phyloP scores from a whole-genome alignment of 257 asterid species.

The Thymus quinquecostatus region DNA sequence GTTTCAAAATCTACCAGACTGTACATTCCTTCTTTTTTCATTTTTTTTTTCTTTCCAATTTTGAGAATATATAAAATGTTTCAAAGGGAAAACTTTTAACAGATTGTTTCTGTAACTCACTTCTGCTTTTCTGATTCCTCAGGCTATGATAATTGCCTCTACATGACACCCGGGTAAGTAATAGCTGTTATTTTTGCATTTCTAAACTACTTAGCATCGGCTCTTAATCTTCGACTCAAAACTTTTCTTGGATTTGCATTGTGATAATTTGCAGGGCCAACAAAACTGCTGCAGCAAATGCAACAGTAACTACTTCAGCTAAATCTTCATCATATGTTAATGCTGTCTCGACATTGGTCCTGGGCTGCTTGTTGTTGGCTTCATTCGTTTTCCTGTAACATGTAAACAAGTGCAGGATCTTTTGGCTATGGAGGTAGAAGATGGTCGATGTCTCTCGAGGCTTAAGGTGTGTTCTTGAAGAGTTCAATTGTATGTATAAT shows the following conservation, averaged over 20 bases:
- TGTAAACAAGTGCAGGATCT: background rate
- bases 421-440: background rate
- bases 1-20: background rate
- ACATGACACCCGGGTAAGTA: slow-evolving; percentile 64
- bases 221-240: background rate
- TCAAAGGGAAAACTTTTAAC: background rate
- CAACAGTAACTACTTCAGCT: slow-evolving; percentile 42
- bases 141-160: slow-evolving; percentile 90
- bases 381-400: slow-evolving; percentile 42
- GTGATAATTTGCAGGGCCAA: slow-evolving; percentile 50
- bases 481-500: background rate
- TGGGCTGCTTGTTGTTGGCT: slow-evolving; percentile 46
- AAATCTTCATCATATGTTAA: slow-evolving; percentile 49
- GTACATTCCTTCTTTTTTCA: background rate
- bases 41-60: background rate
- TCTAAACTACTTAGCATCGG: background rate
- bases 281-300: slow-evolving; percentile 52
- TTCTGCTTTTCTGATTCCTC: slow-evolving; percentile 34
- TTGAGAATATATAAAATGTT: background rate
- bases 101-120: background rate
- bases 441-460: background rate
- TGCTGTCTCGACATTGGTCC: slow-evolving; percentile 25
- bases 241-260: slow-evolving; percentile 15
- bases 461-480: slow-evolving; percentile 8
- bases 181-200: background rate